Percentiles rank a stretch among this genome's conserved stretches.
phyloP scores from a whole-genome alignment of 1,284 basidiomycete genomes.

The Tausonia pullulans region DNA sequence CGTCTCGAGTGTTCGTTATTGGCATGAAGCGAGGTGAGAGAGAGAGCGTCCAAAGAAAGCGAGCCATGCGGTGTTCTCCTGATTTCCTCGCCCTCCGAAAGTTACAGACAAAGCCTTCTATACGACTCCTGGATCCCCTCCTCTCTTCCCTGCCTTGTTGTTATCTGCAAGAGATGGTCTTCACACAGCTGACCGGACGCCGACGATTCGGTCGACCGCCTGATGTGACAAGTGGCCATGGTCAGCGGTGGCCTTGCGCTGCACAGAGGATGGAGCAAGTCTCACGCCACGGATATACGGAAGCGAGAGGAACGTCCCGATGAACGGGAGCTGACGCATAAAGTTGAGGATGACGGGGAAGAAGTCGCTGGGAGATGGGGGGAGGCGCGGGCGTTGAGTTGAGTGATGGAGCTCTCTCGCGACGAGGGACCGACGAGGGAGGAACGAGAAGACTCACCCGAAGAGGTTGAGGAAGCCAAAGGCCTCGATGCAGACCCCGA shows the following conservation, averaged over 20 bases:
- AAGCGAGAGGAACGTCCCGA: constrained; percentile 74
- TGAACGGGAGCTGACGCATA: constrained; percentile 82
- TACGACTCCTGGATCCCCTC: too few species aligned
- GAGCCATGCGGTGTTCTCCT: too few species aligned
- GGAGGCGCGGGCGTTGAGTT: neutral
- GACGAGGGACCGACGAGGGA: neutral
- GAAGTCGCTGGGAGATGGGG: constrained; percentile 62
- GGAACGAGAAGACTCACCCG: constrained; percentile 52
- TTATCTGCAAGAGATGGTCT: neutral
- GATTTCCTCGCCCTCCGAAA: too few species aligned
- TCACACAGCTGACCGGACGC: constrained; percentile 15
- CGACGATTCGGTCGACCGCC: constrained; percentile 15
- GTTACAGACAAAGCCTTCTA: too few species aligned
- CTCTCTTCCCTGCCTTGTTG: too few species aligned
- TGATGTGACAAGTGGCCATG: neutral
- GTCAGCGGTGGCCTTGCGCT: neutral
- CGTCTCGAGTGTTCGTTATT: too few species aligned
- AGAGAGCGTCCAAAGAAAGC: too few species aligned
- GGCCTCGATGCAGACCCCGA: constrained; percentile 86
- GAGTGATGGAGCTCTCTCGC: neutral
- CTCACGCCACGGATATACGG: constrained; percentile 59
- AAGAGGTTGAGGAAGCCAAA: constrained; percentile 96
- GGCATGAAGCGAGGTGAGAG: too few species aligned
- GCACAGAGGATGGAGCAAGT: constrained; percentile 1
- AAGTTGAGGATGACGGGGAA: constrained; percentile 98